phyloP scores from a whole-genome alignment of 164 flowering plant genomes.

The Cinnamomum chago region DNA sequence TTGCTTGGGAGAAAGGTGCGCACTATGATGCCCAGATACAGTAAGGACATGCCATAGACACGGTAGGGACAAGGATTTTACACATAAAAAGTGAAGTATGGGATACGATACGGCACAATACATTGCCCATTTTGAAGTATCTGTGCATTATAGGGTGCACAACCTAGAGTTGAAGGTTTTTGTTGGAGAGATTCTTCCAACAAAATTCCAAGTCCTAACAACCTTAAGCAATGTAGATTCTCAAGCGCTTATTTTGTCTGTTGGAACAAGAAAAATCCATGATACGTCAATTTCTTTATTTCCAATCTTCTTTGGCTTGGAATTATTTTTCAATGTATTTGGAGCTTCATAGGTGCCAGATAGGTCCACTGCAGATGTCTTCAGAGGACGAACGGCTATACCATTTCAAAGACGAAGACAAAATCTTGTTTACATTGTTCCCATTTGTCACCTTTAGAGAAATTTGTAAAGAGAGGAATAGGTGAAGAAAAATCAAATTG shows the following conservation, averaged over 20 bases:
- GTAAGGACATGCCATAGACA: neutral
- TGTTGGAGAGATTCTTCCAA: neutral
- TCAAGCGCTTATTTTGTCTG: neutral
- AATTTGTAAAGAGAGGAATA: neutral
- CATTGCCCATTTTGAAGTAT: no score
- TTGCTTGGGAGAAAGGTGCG: no score
- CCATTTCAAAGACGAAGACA: neutral
- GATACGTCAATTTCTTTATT: neutral
- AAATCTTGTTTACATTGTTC: neutral
- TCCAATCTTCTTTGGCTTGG: neutral
- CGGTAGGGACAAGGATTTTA: neutral
- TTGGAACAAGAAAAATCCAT: neutral
- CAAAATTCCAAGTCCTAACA: neutral
- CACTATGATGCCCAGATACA: no score
- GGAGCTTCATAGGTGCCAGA: neutral
- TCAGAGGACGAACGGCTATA: neutral
- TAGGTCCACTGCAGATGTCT: neutral
- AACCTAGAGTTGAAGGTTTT: neutral
- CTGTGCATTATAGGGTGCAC: neutral
- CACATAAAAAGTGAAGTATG: no score
- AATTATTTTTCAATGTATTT: neutral
- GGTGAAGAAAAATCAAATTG: neutral
- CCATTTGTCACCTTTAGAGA: neutral
- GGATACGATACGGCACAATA: no score
- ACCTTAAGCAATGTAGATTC: neutral